Evolutionary conservation across 2,329 filamentous ascomycete genomes (phyloP).

Genomic region (Fulvia fulva): DNA sequence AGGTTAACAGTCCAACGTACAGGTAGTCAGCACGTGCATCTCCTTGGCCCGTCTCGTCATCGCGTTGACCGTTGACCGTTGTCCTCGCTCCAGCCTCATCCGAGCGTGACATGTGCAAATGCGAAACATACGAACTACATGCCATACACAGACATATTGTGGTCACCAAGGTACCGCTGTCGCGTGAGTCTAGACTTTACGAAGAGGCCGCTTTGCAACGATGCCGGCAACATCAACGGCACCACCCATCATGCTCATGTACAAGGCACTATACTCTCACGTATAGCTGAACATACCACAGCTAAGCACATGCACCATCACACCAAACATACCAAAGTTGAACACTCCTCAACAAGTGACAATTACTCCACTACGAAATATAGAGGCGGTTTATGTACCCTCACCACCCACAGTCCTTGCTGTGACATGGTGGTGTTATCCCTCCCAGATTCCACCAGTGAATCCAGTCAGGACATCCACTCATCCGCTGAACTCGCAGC

Average conservation of each 20-base stretch:
- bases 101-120: background rate
- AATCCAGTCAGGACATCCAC: slow-evolving; percentile 19
- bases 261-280: too few species aligned
- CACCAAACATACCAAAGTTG: too few species aligned
- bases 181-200: too few species aligned
- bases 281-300: background rate
- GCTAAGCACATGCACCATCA: background rate
- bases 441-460: background rate
- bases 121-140: background rate
- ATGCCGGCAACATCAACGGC: background rate
- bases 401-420: background rate
- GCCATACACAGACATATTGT: background rate
- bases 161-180: too few species aligned
- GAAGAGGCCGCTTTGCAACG: background rate
- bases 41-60: background rate
- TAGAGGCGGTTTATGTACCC: slow-evolving; percentile 1
- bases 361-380: slow-evolving; percentile 15
- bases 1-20: background rate
- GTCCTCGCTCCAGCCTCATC: background rate
- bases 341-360: slow-evolving; percentile 11
- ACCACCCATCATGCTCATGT: background rate
- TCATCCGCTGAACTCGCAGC: slow-evolving; percentile 8
- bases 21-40: background rate
- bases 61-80: too few species aligned
- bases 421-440: background rate